Base-by-base conservation (phyloP, 2,329 filamentous ascomycete genomes). In the Elsinoe arachidis region DNA sequence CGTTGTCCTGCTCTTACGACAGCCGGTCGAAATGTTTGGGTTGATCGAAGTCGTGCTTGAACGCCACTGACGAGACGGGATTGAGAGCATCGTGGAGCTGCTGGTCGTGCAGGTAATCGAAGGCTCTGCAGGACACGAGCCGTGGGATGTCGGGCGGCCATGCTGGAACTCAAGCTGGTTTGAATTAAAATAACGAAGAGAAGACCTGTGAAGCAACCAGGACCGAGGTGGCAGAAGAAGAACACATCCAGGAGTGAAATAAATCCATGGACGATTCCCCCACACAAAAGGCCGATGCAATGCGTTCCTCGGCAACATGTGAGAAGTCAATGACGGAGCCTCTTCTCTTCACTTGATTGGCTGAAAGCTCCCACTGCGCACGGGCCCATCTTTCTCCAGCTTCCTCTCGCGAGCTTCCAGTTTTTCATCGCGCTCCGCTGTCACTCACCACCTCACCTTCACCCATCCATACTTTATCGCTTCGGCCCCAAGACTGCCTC, bases 1-100 rank as follows among this genome's bases (percentile, higher is more conserved):
- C 69, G 62, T 55, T 72, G 69, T 12, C 69, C 67, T 12, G 68
- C 69, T 15, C 65, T 66, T 57, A 70, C 59, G n/a, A 63, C 54
- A 12, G 65, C 69, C 33, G 68, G 68, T 62, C 65, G 56, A 59
- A 67, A 68, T 34, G 61, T 62, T 19, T 43, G 39, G 10, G 43
- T 56, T 47, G 54, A 35, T n/a, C 30, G 41, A 11, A 49, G 26
- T 49, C 54, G 39, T 23, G 30, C 41, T 21, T 56, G 41, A 15
- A 47, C 21, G 54, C 39, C 34, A 38, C 54, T 38, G 33, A 47
- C 17, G 39, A 43, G 30, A 26, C 38, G 19, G 7, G 41, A 26
- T 17, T 19, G 54, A 30, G 14, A 17, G 33, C 33, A 34, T 17
- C 54, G 54, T 17, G 47, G 23, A n/a, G 39, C 23, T 10, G 23